Evolutionary conservation across 352 stramenopile species (phyloP).

Genomic region (Aphanomyces astaci): DNA sequence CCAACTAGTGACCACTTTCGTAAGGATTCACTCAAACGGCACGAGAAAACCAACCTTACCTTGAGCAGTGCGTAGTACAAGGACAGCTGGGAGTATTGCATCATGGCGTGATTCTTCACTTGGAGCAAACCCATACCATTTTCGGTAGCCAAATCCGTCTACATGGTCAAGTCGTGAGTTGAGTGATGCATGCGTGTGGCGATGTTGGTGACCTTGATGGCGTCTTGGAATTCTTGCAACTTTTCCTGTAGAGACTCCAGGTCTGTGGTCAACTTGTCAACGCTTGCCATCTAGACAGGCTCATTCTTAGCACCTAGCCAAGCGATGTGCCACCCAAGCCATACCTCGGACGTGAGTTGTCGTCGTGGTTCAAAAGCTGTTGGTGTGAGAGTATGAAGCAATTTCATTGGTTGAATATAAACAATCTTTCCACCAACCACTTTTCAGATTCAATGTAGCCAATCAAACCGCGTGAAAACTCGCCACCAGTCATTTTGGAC

Average conservation of each 20-base stretch:
- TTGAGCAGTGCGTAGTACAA: slow-evolving; percentile 81
- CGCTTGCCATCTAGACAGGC: slow-evolving; percentile 4
- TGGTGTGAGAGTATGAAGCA: neutral
- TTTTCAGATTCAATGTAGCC: neutral
- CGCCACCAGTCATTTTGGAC: neutral
- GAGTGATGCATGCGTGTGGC: neutral
- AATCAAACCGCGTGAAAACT: neutral
- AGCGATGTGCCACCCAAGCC: too few relatives aligned
- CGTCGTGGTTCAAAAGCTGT: neutral
- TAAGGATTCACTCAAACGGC: neutral
- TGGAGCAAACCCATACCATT: slow-evolving; percentile 71
- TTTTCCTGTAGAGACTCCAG: slow-evolving; percentile 21
- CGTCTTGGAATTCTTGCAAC: slow-evolving; percentile 11
- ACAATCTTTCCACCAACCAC: slow-evolving; percentile 18
- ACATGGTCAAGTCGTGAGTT: neutral
- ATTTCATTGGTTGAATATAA: slow-evolving; percentile 15
- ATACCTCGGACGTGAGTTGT: too few relatives aligned
- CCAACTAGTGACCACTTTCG: slow-evolving; percentile 41
- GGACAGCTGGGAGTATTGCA: slow-evolving; percentile 83
- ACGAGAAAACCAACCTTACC: slow-evolving; percentile 22
- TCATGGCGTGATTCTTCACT: slow-evolving; percentile 81
- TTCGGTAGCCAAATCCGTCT: slow-evolving; percentile 55
- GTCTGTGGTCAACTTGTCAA: slow-evolving; percentile 20
- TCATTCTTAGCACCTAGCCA: neutral
- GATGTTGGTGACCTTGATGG: neutral